Evolutionary conservation across 768 basidiomycete genomes (phyloP), one percentile per base, ranked within the genome.

Genomic region (Termitomyces eurrhizus): DNA sequence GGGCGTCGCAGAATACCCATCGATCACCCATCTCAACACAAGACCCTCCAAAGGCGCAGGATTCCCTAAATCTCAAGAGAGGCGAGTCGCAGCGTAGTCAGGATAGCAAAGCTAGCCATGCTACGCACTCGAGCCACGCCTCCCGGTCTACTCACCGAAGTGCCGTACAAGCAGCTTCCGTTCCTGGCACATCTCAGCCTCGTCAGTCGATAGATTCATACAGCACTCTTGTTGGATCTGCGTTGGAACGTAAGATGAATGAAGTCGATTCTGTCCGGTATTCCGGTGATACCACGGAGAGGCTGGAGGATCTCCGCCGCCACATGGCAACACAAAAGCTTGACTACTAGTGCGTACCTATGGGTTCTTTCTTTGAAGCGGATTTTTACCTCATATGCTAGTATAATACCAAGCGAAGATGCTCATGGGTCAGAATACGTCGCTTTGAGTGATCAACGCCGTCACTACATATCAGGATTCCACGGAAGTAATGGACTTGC

Each of bases 341-440:
- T 57, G 88, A 91, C 68, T 90, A 86, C 67, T 92, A 92, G 90
- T 92, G 67, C 72, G 88, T 80, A 32, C 42, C 46, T 42, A 35
- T 12, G 11, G 41, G 35, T 44, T 33, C 45, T 60, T 56, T 37
- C 29, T 44, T 59, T 57, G 36, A 41, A 36, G 13, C 57, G 59
- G 59, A 56, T 57, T 61, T 67, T 46, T 48, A 49, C 45, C 58
- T 37, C 58, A 13, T 53, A 57, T 57, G 41, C 64, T n/a, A 93
- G 91, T 66, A 71, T 92, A 64, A 72, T 93, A 51, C 91, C 91
- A 2, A 85, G 81, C 39, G 90, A 91, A 71, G 92, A 94, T 68
- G 87, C 90, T 6, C 92, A 94, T 69, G 83, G 84, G 55, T 92
- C 91, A 0, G 92, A 94, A 72, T 93, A 92, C 62, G 88, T 92